Base-by-base conservation (phyloP, 257 asterid genomes). In the Jacaranda mimosifolia region DNA sequence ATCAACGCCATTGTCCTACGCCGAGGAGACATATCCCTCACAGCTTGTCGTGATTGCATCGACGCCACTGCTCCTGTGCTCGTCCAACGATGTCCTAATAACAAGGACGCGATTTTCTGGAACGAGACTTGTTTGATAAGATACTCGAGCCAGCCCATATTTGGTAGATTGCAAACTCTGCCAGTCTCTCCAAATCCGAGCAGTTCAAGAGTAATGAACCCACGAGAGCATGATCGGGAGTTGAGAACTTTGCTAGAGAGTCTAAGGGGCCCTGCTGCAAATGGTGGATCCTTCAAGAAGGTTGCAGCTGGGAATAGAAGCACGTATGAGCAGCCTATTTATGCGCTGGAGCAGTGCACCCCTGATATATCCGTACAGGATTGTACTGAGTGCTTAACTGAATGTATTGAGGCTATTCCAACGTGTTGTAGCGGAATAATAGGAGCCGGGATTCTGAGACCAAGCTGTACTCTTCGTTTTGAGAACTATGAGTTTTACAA, bases 1-100 rank as follows among this genome's bases (percentile, higher is more conserved):
- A 52, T 43, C 72, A 46, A 77, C 45, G 82, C 49, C 32, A 4
- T 78, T 8, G 79, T 57, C 19, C 84, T 83, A 45, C 79, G 82
- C 79, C 51, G 82, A 49, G 85, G 77, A 35, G 79, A 80, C 19
- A 38, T 56, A 0, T 63, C 57, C 15, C 79, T 64, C 2, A 21
- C n/a, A 0, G 56, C 21, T 6, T 81, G 85, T 36, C 81, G 79
- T 5, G 7, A n/a, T 3, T 81, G 85, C 18, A 10, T 72, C 43
- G 17, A 68, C 19, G 40, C 39, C 48, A 46, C 77, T 15, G 48
- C 45, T 0, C 45, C 63, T 14, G 62, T 17, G 18, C 38, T 75
- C 6, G 39, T 60, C 32, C 6, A 38, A 35, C 36, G 13, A 35
- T 79, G 82, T 14, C 60, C 40, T 2, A 59, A 74, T 17, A n/a